Base-by-base conservation (phyloP, 208 protist genomes). In the Wallacemonas collosoma region DNA sequence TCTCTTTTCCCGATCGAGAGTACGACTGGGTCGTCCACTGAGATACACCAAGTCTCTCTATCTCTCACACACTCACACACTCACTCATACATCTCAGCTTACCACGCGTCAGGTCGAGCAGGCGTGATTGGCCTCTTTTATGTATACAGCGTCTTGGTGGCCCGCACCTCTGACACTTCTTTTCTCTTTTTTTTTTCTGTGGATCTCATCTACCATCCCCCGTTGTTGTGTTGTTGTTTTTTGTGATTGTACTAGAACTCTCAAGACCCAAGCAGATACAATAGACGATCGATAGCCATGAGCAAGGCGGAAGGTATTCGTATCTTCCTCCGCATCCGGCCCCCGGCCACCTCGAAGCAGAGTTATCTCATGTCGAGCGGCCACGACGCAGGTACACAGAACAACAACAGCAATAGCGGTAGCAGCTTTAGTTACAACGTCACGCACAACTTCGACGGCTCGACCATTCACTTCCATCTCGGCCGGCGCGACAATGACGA, bases 261-360 rank as follows among this genome's bases (percentile, higher is more conserved):
- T 6, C 8, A 6, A 50, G 12, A 50, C 8, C 45, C 45, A 50
- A 50, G 12, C 6, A 50, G 12, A 50, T 14, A 50, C 6, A 50
- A 50, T 14, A 50, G 8, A 50, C 45, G 45, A 50, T 12, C 45
- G 12, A 39, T 14, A 48, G 8, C 17, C 17, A 62, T 53, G 64
- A 75, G 73, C 50, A 60, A 83, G 75, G 14, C 72, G 74, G 80
- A 90, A 65, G 83, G 86, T 50, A 95, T 95, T 73, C 83, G 79
- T 4, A 82, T 93, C 44, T 96, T 91, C 73, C 71, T 96, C 9
- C 82, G 91, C 50, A 80, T 96, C 66, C 85, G 91, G 2, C 91
- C 91, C 0, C 67, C 81, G 12, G 78, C 82, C 11, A 88, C 85
- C 40, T 44, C 69, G 2, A 66, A 88, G 51, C 90, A 90, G n/a